Percentiles rank a stretch among this genome's conserved stretches.
Conservation (phyloP, 2,329 filamentous ascomycete species). For the Nigrospora sphaerica region DNA sequence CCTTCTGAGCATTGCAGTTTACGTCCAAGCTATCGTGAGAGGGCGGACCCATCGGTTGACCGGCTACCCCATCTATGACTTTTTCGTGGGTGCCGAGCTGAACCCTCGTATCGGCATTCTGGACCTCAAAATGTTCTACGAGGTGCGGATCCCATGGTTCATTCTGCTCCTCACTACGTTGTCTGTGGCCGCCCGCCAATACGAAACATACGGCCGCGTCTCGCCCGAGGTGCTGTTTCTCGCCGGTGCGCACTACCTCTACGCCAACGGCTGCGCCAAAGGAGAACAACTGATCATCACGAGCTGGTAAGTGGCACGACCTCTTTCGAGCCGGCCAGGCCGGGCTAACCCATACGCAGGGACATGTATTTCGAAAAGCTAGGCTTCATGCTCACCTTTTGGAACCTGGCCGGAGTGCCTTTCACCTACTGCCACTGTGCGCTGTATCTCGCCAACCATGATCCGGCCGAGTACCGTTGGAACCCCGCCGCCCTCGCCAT, state of each 20-base stretch:
- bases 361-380: slow-evolving; percentile 97
- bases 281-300: slow-evolving; percentile 85
- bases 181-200: slow-evolving; percentile 72
- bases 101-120: slow-evolving; percentile 80
- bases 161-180: slow-evolving; percentile 74
- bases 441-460: slow-evolving; percentile 78
- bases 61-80: slow-evolving; percentile 76
- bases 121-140: slow-evolving; percentile 96
- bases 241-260: slow-evolving; percentile 82
- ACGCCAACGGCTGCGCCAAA: slow-evolving; percentile 87
- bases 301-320: slow-evolving; percentile 50
- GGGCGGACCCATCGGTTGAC: slow-evolving; percentile 90
- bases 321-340: neutral
- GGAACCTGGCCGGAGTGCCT: slow-evolving; percentile 88
- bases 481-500: slow-evolving; percentile 57
- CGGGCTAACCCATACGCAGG: neutral
- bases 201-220: slow-evolving; percentile 78
- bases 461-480: slow-evolving; percentile 70
- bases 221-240: slow-evolving; percentile 76
- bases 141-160: slow-evolving; percentile 88
- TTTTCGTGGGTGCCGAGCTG: slow-evolving; percentile 87
- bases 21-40: slow-evolving; percentile 75
- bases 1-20: slow-evolving; percentile 74
- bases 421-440: slow-evolving; percentile 91
- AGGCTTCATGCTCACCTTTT: slow-evolving; percentile 97